Percentiles rank a stretch among this genome's conserved stretches.
Conservation (phyloP, 176 grass and related monocot genomes). For the Lolium rigidum region DNA sequence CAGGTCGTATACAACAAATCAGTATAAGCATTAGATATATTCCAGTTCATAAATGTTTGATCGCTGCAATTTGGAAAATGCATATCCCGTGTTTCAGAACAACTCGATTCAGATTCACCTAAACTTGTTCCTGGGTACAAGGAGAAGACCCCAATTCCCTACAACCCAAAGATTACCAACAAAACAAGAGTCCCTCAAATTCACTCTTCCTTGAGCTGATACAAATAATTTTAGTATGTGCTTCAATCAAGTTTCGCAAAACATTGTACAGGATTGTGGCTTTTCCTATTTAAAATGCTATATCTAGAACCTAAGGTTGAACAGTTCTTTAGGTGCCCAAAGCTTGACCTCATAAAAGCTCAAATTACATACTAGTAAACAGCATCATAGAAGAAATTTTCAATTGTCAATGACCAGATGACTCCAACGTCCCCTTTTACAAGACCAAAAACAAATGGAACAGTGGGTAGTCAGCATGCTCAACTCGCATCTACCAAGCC, state of each 20-base stretch:
- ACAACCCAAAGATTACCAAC: background rate
- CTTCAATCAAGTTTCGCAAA: background rate
- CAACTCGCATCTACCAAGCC: conserved; percentile 3
- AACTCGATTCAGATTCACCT: conserved; percentile 12
- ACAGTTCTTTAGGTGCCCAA: background rate
- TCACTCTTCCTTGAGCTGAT: background rate
- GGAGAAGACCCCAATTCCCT: background rate
- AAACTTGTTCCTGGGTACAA: background rate
- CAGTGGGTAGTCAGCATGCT: background rate
- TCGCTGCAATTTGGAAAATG: background rate
- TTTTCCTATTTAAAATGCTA: conserved; percentile 1
- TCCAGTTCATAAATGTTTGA: conserved; percentile 6
- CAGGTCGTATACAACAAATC: background rate
- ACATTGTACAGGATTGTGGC: background rate
- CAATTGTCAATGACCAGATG: background rate
- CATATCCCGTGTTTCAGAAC: background rate
- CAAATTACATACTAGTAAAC: background rate
- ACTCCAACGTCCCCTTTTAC: background rate
- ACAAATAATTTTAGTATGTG: background rate
- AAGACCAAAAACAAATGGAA: conserved; percentile 12
- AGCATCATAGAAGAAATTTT: background rate
- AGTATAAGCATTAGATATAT: background rate
- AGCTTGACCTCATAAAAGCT: background rate
- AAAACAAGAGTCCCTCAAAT: background rate
- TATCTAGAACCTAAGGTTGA: background rate